A percentile compares a stretch with the other conserved stretches of the same genome.
phyloP scores from a whole-genome alignment of 148 eudicot genomes.

The Persicaria maculosa region DNA sequence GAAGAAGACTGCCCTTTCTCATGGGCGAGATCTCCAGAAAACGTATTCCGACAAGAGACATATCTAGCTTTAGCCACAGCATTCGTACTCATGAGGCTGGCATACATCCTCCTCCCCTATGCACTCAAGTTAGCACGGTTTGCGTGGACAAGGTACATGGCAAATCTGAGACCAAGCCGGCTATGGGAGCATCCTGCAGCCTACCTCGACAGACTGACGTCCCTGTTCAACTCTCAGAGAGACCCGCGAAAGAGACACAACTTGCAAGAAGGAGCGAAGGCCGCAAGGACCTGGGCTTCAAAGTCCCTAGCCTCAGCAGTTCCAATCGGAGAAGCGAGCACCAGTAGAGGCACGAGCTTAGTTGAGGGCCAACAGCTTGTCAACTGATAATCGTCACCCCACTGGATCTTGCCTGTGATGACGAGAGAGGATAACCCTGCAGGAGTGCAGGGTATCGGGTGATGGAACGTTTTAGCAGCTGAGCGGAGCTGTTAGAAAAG shows the following conservation, averaged over 20 bases:
- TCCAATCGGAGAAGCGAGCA: conserved; percentile 67
- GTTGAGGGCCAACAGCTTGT: conserved; percentile 8
- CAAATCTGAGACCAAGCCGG: conserved; percentile 38
- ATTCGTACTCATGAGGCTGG: conserved; percentile 60
- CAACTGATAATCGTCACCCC: not conserved
- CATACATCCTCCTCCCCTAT: conserved; percentile 43
- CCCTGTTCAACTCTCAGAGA: conserved; percentile 40
- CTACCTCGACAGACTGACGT: conserved; percentile 47
- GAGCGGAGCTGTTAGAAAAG: not conserved
- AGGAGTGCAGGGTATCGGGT: not conserved
- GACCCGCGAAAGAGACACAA: conserved; percentile 55
- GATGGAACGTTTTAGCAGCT: not conserved
- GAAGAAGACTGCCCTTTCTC: conserved; percentile 77
- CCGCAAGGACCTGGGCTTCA: conserved; percentile 88
- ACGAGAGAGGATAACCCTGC: not conserved
- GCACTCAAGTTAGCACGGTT: conserved; percentile 28
- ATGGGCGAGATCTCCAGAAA: conserved; percentile 87
- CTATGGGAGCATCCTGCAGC: conserved; percentile 72
- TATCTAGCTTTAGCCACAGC: conserved; percentile 75
- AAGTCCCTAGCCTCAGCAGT: conserved; percentile 82
- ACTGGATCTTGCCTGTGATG: not conserved
- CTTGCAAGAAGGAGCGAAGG: conserved; percentile 79
- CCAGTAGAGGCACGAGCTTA: conserved; percentile 34
- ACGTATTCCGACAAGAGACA: conserved; percentile 67
- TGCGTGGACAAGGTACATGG: conserved; percentile 49